Evolutionary conservation across 2,329 filamentous ascomycete species (phyloP), one percentile per base, ranked within the genome.

Genomic region (Penicillium sp.): DNA sequence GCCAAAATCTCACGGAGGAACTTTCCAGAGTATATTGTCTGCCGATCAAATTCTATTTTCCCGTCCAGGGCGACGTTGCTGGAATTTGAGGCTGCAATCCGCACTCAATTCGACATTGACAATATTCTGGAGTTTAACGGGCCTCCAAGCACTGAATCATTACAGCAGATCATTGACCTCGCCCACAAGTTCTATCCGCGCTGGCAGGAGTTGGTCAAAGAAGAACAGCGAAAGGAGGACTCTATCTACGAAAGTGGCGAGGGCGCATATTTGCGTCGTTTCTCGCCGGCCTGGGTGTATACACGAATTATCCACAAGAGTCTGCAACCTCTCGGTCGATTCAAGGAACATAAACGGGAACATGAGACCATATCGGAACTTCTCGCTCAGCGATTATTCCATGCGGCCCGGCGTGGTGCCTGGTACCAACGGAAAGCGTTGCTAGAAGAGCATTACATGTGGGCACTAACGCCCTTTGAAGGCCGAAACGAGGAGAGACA

Each of bases 351-450:
- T 60, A 73, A 74, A 39, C 78, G 80, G 17, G 93, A 98, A 59
- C 82, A 96, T 58, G 69, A 75, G 2, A 69, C 95, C 1, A 69
- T 95, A 1, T 74, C 68, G 0, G 86, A 93, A 56, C 76, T 98
- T 3, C 78, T 98, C 0, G 69, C 70, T 3, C 93, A 98, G 60
- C 78, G 78, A 4, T 75, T 96, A 0, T 97, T 97, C 56, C 90
- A 97, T 56, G 76, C 86, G 29, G 81, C 89, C 1, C 79, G 90
- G 18, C 80, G 93, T 28, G 93, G 93, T 0, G 80, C 83, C 1
- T 98, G 93, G 93, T 97, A 97, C 61, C 90, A 96, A 59, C 86
- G 93, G 14, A 95, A 94, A 66, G 93, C 91, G 1, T 71, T 98
- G 1, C 67, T 98, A 2, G 93, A 98, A 69, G 93, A 98, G 62